A percentile compares a stretch with the other conserved stretches of the same genome.
These are phyloP conservation scores for Coemansia sp. DNA, from an alignment of 192 early-diverging fungal species.

Conservation along the genomic window DNA sequence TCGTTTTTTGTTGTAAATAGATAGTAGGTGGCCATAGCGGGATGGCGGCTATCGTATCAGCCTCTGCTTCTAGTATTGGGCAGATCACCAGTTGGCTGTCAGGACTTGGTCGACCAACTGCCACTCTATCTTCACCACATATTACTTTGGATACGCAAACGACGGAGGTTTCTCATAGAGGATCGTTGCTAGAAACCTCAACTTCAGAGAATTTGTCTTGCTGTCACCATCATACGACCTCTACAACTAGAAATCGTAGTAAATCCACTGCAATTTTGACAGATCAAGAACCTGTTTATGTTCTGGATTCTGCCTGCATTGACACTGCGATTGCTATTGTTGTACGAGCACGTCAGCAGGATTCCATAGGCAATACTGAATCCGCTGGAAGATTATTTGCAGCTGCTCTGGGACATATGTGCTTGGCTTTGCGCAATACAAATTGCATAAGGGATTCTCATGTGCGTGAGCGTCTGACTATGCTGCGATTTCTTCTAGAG, in stretches of 20 bases:
- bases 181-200: background rate
- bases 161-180: background rate
- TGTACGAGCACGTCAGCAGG: constrained; percentile 34
- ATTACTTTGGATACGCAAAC: background rate
- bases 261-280: background rate
- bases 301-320: constrained; percentile 12
- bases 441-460: background rate
- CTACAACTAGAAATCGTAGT: background rate
- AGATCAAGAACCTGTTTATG: background rate
- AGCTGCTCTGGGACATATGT: constrained; percentile 20
- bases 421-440: constrained; percentile 17
- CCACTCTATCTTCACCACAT: background rate
- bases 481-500: constrained; percentile 19
- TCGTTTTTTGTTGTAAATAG: too few relatives aligned
- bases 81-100: background rate
- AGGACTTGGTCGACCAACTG: background rate
- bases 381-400: constrained; percentile 22
- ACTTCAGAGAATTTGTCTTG: background rate
- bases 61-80: background rate
- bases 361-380: constrained; percentile 18
- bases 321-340: constrained; percentile 30
- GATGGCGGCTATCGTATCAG: background rate
- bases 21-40: background rate
- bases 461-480: constrained; percentile 24
- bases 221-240: background rate